Conservation (phyloP, 2,329 filamentous ascomycete species). For the Xylaria arbuscula region DNA sequence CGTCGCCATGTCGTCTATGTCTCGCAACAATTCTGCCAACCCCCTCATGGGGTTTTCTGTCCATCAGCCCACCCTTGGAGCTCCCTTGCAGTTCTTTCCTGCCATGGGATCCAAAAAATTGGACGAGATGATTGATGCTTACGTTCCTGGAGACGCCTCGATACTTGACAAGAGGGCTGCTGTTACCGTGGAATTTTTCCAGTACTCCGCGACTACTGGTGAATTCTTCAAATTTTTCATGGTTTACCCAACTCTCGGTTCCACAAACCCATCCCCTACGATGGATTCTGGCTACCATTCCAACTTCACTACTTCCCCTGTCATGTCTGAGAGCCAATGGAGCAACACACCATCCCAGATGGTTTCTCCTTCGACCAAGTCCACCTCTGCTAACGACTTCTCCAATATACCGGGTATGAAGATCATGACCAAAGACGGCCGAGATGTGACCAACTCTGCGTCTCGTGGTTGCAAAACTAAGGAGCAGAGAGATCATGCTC, state of each 20-base stretch:
- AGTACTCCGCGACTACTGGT: slow-evolving; percentile 64
- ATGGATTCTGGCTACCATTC: slow-evolving; percentile 60
- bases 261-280: slow-evolving; percentile 57
- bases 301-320: slow-evolving; percentile 62
- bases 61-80: slow-evolving; percentile 67
- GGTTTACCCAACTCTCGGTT: slow-evolving; percentile 56
- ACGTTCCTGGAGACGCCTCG: slow-evolving; percentile 63
- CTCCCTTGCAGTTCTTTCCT: slow-evolving; percentile 73
- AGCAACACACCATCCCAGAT: slow-evolving; percentile 49
- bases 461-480: slow-evolving; percentile 73
- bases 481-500: slow-evolving; percentile 74
- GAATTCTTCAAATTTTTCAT: slow-evolving; percentile 71
- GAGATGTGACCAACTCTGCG: slow-evolving; percentile 71
- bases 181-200: slow-evolving; percentile 69
- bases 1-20: slow-evolving; percentile 52
- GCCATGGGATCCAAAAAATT: slow-evolving; percentile 71
- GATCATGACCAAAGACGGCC: slow-evolving; percentile 72
- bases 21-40: slow-evolving; percentile 51
- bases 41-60: slow-evolving; percentile 66
- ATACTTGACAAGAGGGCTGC: slow-evolving; percentile 69
- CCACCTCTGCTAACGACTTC: slow-evolving; percentile 56
- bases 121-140: slow-evolving; percentile 68
- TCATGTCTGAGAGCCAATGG: slow-evolving; percentile 61
- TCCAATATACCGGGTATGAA: slow-evolving; percentile 71
- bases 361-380: slow-evolving; percentile 46